Base-by-base conservation (phyloP, 441 rosid genomes). In the Aleurites moluccanus region DNA sequence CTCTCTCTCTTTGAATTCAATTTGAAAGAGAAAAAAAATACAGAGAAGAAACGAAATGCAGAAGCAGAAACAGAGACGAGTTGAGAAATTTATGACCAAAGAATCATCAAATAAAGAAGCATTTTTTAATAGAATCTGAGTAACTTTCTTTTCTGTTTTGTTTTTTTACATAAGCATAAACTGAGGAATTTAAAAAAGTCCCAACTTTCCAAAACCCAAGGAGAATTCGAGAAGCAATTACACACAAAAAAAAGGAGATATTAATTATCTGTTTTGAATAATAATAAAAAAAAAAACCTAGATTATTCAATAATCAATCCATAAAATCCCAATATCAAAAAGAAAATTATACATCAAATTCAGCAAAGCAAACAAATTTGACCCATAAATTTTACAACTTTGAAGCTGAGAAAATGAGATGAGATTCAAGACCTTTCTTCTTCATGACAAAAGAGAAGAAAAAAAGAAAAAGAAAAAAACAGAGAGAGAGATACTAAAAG, bases 181-280 rank as follows among this genome's bases (percentile, higher is more conserved):
- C 77, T 77, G 81, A 83, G 88, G 91, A 91, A 89, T 88, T 88
- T 82, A 45, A 52, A 83, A 38, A 85, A 80, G 82, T 60, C 56
- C 78, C 64, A 81, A 85, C 92, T 86, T 88, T 86, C 94, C 92
- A 79, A 79, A 84, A 72, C 74, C 75, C 78, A 85, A 81, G 96
- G 89, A 84, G 82, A 85, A 82, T 83, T 86, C 78, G 38, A 76
- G 78, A 72, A 76, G 23, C 59, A 14, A 14, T n/a, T n/a, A n/a
- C n/a, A n/a, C n/a, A n/a, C n/a, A n/a, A 76, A 27, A 28, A 76
- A 75, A 76, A 77, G 63, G 76, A 75, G 78, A 84, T 77, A 83
- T 76, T 70, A 73, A 74, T 72, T 28, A 69, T 71, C 42, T 28
- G 30, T 21, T 61, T 42, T 55, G 60, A n/a, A n/a, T n/a, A 49